phyloP scores from a whole-genome alignment of 2,329 filamentous ascomycete species.

The Penicillium verrucosum region DNA sequence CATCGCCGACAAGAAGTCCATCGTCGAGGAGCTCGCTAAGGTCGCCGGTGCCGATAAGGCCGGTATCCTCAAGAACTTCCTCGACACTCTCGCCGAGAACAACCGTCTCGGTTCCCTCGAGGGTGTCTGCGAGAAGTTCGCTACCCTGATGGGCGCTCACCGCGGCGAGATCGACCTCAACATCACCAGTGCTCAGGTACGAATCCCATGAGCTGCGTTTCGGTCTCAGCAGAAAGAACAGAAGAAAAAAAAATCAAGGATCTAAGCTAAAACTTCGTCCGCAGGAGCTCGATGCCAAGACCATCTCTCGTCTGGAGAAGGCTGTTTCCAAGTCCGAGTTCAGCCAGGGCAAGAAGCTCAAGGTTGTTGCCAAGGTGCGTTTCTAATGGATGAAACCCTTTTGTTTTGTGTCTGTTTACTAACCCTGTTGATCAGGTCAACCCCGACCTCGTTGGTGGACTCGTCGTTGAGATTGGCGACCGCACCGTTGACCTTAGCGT shows the following conservation, averaged over 20 bases:
- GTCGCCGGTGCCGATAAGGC: slow-evolving; percentile 67
- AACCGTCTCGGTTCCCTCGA: slow-evolving; percentile 84
- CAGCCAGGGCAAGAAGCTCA: slow-evolving; percentile 93
- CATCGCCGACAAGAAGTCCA: slow-evolving; percentile 74
- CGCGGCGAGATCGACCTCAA: slow-evolving; percentile 90
- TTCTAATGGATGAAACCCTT: neutral
- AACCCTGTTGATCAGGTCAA: slow-evolving; percentile 63
- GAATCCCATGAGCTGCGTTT: slow-evolving; percentile 26
- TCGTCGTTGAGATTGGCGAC: slow-evolving; percentile 95
- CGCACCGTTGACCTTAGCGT: slow-evolving; percentile 97
- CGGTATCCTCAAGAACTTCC: slow-evolving; percentile 90
- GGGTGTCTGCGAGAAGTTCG: slow-evolving; percentile 84
- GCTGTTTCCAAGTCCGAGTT: slow-evolving; percentile 87
- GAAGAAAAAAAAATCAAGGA: neutral
- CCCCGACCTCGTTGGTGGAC: slow-evolving; percentile 87
- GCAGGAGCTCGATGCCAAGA: slow-evolving; percentile 81
- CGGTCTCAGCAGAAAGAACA: neutral
- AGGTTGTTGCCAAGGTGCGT: slow-evolving; percentile 83
- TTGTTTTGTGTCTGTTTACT: neutral
- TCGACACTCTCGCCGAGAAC: slow-evolving; percentile 87
- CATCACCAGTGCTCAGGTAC: slow-evolving; percentile 84
- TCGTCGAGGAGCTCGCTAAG: slow-evolving; percentile 86
- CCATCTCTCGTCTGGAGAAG: slow-evolving; percentile 77
- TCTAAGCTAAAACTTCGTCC: neutral
- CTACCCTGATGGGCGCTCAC: slow-evolving; percentile 78